phyloP scores from a whole-genome alignment of 2,329 filamentous ascomycete species.

The Zasmidium cellare region DNA sequence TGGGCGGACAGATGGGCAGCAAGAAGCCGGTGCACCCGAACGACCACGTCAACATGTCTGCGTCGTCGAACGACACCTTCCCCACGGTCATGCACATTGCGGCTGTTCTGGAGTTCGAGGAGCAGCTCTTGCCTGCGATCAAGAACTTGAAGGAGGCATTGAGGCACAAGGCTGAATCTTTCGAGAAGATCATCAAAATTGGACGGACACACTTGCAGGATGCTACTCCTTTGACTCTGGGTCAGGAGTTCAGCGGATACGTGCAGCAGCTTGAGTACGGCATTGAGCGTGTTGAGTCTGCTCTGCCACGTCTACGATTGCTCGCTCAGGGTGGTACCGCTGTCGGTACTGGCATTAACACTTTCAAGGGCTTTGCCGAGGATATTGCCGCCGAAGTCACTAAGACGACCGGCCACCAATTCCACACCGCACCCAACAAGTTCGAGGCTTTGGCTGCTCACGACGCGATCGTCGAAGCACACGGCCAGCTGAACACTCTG shows the following conservation, averaged over 20 bases:
- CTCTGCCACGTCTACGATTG: conserved; percentile 79
- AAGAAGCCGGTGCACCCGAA: conserved; percentile 99
- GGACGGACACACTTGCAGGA: conserved; percentile 97
- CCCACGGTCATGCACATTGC: conserved; percentile 99
- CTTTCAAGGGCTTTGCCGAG: conserved; percentile 93
- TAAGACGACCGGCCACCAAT: conserved; percentile 89
- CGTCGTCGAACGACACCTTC: conserved; percentile 98
- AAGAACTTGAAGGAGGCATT: conserved; percentile 79
- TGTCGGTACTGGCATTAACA: conserved; percentile 96
- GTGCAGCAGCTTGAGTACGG: conserved; percentile 91
- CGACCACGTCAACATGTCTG: conserved; percentile 99
- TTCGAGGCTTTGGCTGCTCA: conserved; percentile 96
- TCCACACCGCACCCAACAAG: conserved; percentile 97
- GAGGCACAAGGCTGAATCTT: conserved; percentile 84
- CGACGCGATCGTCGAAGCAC: conserved; percentile 92
- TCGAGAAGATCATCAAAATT: conserved; percentile 97
- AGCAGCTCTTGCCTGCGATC: conserved; percentile 78
- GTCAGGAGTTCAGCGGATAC: conserved; percentile 97
- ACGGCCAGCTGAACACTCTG: conserved; percentile 89
- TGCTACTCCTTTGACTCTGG: conserved; percentile 90
- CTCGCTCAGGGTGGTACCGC: conserved; percentile 95
- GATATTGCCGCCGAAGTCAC: conserved; percentile 86
- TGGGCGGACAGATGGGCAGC: conserved; percentile 88
- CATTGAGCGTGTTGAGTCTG: conserved; percentile 80
- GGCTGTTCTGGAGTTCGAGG: conserved; percentile 88